These are phyloP conservation scores for Lachnellula cervina DNA, from an alignment of 2,329 filamentous ascomycete species.

Conservation along the genomic window DNA sequence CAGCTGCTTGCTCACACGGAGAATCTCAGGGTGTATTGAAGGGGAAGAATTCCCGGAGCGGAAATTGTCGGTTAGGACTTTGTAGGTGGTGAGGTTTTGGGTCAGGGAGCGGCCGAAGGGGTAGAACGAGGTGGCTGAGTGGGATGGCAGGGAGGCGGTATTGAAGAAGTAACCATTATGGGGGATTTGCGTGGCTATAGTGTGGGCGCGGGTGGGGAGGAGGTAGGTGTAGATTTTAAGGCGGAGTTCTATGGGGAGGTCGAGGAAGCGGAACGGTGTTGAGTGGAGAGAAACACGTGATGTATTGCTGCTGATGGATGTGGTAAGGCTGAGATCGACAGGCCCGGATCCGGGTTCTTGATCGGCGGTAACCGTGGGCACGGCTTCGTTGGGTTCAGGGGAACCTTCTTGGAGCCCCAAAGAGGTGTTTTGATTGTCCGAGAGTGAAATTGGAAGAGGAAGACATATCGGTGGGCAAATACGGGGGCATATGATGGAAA, in stretches of 20 bases:
- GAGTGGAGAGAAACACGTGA: not conserved
- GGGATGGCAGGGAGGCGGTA: slow-evolving; percentile 8
- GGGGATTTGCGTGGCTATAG: slow-evolving; percentile 25
- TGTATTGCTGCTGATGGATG: not conserved
- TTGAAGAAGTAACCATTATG: slow-evolving; percentile 26
- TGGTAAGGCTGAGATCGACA: not conserved
- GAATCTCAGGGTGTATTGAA: slow-evolving; percentile 16
- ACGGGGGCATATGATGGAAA: slow-evolving; percentile 15
- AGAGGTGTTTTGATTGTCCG: not conserved
- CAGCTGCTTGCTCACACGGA: slow-evolving; percentile 17
- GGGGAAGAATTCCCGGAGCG: slow-evolving; percentile 7
- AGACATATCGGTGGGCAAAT: not conserved
- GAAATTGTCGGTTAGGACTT: slow-evolving; percentile 23
- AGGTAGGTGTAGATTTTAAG: slow-evolving; percentile 26
- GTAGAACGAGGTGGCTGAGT: slow-evolving; percentile 19
- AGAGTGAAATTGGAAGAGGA: not conserved
- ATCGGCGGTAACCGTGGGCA: not conserved
- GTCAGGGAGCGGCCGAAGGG: slow-evolving; percentile 14
- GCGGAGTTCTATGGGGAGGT: slow-evolving; percentile 26
- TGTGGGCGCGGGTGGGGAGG: slow-evolving; percentile 25
- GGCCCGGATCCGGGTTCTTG: not conserved
- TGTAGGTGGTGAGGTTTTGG: slow-evolving; percentile 22
- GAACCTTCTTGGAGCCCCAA: too few relatives aligned
- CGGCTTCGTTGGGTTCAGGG: not conserved
- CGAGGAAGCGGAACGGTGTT: slow-evolving; percentile 20